Percentiles rank a stretch among this genome's conserved stretches.
Conservation (phyloP, 768 basidiomycete genomes). For the Boletus reticulatus region DNA sequence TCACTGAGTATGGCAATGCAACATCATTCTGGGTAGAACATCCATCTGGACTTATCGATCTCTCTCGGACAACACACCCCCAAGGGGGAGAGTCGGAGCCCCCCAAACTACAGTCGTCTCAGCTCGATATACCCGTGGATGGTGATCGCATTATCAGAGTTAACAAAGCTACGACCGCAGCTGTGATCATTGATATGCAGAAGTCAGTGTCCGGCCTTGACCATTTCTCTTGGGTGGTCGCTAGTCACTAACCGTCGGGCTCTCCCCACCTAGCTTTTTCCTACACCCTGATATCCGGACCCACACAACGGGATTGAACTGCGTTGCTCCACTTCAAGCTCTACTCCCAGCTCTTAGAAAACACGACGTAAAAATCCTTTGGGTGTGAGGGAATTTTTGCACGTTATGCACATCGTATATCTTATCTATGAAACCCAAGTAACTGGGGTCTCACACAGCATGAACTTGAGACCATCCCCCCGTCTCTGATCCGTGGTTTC, state of each 20-base stretch:
- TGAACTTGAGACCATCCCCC: no score
- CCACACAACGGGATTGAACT: no score
- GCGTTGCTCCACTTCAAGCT: constrained; percentile 34
- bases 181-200: constrained; percentile 74
- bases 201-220: constrained; percentile 45
- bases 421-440: no score
- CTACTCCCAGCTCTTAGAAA: constrained; percentile 47
- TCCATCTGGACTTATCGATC: constrained; percentile 59
- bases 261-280: constrained; percentile 32
- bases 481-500: no score
- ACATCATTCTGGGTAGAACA: constrained; percentile 68
- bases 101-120: constrained; percentile 33
- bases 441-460: no score
- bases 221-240: neutral
- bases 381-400: constrained; percentile 47
- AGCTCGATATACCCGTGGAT: constrained; percentile 55
- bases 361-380: constrained; percentile 44
- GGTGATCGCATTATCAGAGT: constrained; percentile 51
- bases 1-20: constrained; percentile 54
- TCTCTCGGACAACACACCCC: constrained; percentile 49
- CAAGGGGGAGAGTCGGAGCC: constrained; percentile 26
- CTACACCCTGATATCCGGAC: constrained; percentile 48
- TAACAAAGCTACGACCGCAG: constrained; percentile 47
- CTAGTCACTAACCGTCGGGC: neutral
- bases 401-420: no score